These are phyloP conservation scores for Kodamaea fungicola DNA, from an alignment of 1,139 yeast species.

Conservation along the genomic window DNA sequence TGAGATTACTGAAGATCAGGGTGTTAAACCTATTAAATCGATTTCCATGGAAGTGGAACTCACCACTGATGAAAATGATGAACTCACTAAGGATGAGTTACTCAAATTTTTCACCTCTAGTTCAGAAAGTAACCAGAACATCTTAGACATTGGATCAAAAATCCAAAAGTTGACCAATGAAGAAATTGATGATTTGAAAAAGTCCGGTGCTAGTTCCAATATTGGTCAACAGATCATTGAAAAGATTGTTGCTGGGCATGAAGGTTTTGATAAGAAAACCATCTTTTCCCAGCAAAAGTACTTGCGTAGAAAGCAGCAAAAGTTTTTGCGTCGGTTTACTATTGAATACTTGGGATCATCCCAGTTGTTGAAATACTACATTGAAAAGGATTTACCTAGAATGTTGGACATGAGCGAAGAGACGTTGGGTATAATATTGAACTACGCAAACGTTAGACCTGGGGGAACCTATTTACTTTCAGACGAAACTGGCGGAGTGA, in stretches of 20 bases:
- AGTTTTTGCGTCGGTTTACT: conserved; percentile 81
- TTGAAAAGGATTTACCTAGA: conserved; percentile 68
- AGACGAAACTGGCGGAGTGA: conserved; percentile 88
- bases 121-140: conserved; percentile 66
- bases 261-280: conserved; percentile 85
- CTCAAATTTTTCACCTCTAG: conserved; percentile 41
- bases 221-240: conserved; percentile 82
- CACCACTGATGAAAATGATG: conserved; percentile 18
- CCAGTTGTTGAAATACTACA: conserved; percentile 68
- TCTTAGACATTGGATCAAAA: conserved; percentile 69
- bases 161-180: conserved; percentile 71
- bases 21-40: conserved; percentile 47
- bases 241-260: conserved; percentile 78
- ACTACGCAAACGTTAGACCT: conserved; percentile 76
- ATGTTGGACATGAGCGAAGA: conserved; percentile 85
- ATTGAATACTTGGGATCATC: conserved; percentile 76
- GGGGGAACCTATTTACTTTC: conserved; percentile 86
- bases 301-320: conserved; percentile 84
- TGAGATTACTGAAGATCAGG: conserved; percentile 65
- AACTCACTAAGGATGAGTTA: conserved; percentile 35
- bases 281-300: conserved; percentile 89
- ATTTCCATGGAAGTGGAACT: conserved; percentile 15
- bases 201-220: conserved; percentile 56
- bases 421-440: conserved; percentile 70
- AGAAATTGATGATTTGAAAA: conserved; percentile 79